Evolutionary conservation across 495 filamentous ascomycete genomes (phyloP).

Genomic region (Neurospora intermedia): DNA sequence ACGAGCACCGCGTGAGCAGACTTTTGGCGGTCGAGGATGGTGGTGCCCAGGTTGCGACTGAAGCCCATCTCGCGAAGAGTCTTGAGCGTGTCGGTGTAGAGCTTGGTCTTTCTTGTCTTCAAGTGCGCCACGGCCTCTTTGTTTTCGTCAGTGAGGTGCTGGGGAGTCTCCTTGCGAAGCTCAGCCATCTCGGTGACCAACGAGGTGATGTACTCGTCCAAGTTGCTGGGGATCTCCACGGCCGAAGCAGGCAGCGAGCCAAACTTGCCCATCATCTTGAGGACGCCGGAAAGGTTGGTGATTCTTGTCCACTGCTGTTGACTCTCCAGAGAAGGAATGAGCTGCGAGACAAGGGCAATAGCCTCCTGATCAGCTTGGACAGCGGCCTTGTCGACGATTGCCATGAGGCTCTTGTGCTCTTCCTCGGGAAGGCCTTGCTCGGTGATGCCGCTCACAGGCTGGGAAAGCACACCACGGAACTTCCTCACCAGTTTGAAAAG

Average conservation of each 20-base stretch:
- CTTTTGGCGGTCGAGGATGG: constrained; percentile 58
- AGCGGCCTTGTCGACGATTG: not conserved
- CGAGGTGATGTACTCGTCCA: constrained; percentile 56
- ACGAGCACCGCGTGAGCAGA: constrained; percentile 56
- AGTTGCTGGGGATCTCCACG: constrained; percentile 46
- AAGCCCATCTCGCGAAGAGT: constrained; percentile 80
- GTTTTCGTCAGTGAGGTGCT: constrained; percentile 67
- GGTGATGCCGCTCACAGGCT: constrained; percentile 54
- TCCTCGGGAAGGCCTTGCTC: constrained; percentile 55
- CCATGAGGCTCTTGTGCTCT: constrained; percentile 3
- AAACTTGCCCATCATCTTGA: constrained; percentile 33
- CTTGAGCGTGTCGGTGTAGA: constrained; percentile 79
- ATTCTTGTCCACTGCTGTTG: constrained; percentile 52
- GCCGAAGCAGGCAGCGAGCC: constrained; percentile 40
- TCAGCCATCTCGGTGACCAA: constrained; percentile 57
- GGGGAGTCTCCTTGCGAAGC: constrained; percentile 72
- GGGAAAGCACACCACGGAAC: constrained; percentile 65
- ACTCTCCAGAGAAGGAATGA: constrained; percentile 43
- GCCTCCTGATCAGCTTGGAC: constrained; percentile 33
- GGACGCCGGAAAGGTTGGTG: constrained; percentile 54
- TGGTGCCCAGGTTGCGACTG: constrained; percentile 61
- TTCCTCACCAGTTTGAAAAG: constrained; percentile 85
- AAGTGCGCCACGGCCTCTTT: constrained; percentile 72
- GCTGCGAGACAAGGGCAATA: constrained; percentile 38
- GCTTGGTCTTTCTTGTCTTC: constrained; percentile 79